These are phyloP conservation scores for Chalciporus pseudorubinellus DNA, from an alignment of 768 basidiomycete species.

Conservation along the genomic window DNA sequence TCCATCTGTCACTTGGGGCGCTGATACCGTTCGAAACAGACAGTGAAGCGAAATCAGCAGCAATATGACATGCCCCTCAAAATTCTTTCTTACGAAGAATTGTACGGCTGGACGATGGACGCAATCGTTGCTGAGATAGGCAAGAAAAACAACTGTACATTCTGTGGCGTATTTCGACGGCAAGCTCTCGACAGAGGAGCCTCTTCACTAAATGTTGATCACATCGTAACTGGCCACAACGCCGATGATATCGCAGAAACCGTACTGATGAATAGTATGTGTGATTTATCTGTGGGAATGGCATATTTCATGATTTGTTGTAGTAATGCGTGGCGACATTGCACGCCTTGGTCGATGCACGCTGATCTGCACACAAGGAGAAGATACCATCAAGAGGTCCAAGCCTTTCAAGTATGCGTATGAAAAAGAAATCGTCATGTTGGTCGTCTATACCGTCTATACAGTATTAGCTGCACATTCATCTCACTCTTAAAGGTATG, in stretches of 20 bases:
- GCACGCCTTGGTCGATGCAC: slow-evolving; percentile 93
- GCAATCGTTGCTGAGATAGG: slow-evolving; percentile 92
- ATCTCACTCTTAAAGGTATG: slow-evolving; percentile 65
- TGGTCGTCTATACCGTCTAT: slow-evolving; percentile 21
- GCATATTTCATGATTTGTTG: not conserved
- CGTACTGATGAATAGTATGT: slow-evolving; percentile 95
- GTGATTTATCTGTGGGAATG: not conserved
- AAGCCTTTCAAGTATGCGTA: slow-evolving; percentile 99
- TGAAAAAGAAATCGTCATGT: slow-evolving; percentile 99
- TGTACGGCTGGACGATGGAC: slow-evolving; percentile 99
- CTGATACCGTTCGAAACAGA: slow-evolving; percentile 47
- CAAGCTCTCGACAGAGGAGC: slow-evolving; percentile 97
- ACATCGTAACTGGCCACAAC: slow-evolving; percentile 98
- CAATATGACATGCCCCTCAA: slow-evolving; percentile 96
- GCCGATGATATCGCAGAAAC: slow-evolving; percentile 99
- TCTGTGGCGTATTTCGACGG: slow-evolving; percentile 95
- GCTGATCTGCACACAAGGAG: slow-evolving; percentile 90
- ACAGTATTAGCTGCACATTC: not conserved
- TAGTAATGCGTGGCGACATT: slow-evolving; percentile 98
- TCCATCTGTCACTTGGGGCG: too few species aligned
- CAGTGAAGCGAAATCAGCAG: slow-evolving; percentile 94
- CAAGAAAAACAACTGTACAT: slow-evolving; percentile 97
- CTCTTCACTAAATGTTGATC: slow-evolving; percentile 82
- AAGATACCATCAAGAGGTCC: slow-evolving; percentile 93
- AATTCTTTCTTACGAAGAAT: slow-evolving; percentile 92